These are phyloP conservation scores for Tricholoma matsutake DNA, from an alignment of 768 basidiomycete species.

Conservation along the genomic window DNA sequence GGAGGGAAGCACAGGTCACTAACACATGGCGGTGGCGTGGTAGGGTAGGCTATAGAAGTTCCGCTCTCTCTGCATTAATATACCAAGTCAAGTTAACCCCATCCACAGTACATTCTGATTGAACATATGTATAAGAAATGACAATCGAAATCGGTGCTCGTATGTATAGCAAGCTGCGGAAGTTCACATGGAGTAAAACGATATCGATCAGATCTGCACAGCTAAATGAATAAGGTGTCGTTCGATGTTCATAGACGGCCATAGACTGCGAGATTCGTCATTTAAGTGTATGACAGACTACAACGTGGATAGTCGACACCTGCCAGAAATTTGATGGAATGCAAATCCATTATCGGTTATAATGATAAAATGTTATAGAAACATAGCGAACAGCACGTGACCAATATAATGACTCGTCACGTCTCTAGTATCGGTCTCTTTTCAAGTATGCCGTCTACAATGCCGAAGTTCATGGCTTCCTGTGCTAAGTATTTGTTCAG, in stretches of 20 bases:
- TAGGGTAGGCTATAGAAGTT: neutral
- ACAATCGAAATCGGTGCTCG: neutral
- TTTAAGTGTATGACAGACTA: neutral
- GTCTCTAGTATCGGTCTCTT: constrained; percentile 59
- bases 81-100: neutral
- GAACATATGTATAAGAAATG: neutral
- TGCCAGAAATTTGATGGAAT: neutral
- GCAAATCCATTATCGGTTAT: neutral
- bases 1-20: neutral
- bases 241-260: neutral
- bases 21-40: neutral
- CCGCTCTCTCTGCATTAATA: neutral
- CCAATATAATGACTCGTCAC: constrained; percentile 1
- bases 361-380: neutral
- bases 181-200: neutral
- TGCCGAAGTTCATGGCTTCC: constrained; percentile 88
- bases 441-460: constrained; percentile 90
- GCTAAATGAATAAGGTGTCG: neutral
- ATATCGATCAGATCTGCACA: neutral
- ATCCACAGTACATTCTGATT: neutral
- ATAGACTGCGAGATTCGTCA: neutral
- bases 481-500: constrained; percentile 48
- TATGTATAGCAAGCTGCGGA: neutral
- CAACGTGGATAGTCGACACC: neutral
- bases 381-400: neutral